Conservation (phyloP, 768 basidiomycete genomes). For the Boletellus ananas region DNA sequence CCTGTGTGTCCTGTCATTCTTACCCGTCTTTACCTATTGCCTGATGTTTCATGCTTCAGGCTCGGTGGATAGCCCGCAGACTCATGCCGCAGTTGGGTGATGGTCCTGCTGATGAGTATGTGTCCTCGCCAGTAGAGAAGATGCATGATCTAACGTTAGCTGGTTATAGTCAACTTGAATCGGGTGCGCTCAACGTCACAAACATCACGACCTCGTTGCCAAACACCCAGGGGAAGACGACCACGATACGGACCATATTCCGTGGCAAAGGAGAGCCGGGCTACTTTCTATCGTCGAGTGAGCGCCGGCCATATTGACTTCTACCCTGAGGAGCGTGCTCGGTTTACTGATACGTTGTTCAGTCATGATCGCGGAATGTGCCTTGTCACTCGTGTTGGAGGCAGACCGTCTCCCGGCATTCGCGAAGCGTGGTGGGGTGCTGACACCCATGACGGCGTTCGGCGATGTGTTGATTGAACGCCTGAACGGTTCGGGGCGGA, state of each 20-base stretch:
- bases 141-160: conserved; percentile 2
- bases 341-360: conserved; percentile 3
- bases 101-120: conserved; percentile 63
- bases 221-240: conserved; percentile 37
- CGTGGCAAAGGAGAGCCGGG: conserved; percentile 76
- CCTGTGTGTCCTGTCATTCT: conserved; percentile 32
- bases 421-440: conserved; percentile 65
- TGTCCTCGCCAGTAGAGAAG: background rate
- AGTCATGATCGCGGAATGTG: conserved; percentile 81
- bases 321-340: background rate
- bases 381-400: conserved; percentile 63
- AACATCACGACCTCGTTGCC: conserved; percentile 68
- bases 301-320: background rate
- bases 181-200: conserved; percentile 57
- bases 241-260: conserved; percentile 53
- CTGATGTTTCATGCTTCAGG: conserved; percentile 22
- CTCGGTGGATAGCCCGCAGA: conserved; percentile 53
- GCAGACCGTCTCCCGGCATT: conserved; percentile 52
- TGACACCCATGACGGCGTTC: conserved; percentile 82
- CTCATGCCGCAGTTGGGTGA: conserved; percentile 51
- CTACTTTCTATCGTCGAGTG: conserved; percentile 36
- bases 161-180: conserved; percentile 46
- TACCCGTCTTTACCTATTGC: background rate
- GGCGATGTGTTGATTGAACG: conserved; percentile 73
- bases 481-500: conserved; percentile 52